Evolutionary conservation across 192 early-diverging fungal genomes (phyloP).

Genomic region (Entophlyctis helioformis): DNA sequence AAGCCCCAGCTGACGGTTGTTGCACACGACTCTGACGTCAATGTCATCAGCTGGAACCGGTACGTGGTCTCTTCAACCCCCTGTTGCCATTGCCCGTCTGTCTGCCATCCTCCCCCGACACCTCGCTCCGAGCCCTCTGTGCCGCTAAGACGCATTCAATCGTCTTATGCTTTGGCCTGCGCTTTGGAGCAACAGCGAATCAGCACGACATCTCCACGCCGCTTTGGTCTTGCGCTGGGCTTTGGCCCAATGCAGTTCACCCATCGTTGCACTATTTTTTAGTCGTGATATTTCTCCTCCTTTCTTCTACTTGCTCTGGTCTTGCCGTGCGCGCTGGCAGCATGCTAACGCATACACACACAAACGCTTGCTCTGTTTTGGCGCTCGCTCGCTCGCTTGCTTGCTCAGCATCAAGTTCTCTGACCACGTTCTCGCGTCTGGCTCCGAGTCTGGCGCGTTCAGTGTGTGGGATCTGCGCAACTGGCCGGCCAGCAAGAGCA

Average conservation of each 20-base stretch:
- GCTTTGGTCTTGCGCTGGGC: background rate
- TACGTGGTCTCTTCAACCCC: constrained; percentile 4
- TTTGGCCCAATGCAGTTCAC: background rate
- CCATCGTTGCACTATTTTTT: constrained; percentile 21
- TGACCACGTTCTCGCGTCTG: constrained; percentile 82
- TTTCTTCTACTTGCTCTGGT: too few relatives aligned
- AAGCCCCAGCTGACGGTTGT: constrained; percentile 61
- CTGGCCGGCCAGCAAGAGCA: constrained; percentile 12
- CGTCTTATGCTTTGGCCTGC: constrained; percentile 19
- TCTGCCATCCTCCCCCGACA: too few relatives aligned
- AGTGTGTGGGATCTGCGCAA: constrained; percentile 91
- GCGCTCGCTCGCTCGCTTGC: too few relatives aligned
- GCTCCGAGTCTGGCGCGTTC: constrained; percentile 85
- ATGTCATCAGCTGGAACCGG: constrained; percentile 95
- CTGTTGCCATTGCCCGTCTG: too few relatives aligned
- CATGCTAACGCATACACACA: too few relatives aligned
- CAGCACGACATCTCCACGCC: constrained; percentile 19
- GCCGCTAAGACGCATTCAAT: constrained; percentile 1
- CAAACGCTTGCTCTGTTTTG: too few relatives aligned
- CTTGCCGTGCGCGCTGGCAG: too few relatives aligned
- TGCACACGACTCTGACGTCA: constrained; percentile 83
- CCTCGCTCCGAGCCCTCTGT: too few relatives aligned
- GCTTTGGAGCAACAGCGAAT: constrained; percentile 13
- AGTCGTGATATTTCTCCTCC: constrained; percentile 7
- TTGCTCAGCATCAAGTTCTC: too few relatives aligned